A percentile compares a stretch with the other conserved stretches of the same genome.
Conservation (phyloP, 768 basidiomycete species). For the Termitomyces sp. region DNA sequence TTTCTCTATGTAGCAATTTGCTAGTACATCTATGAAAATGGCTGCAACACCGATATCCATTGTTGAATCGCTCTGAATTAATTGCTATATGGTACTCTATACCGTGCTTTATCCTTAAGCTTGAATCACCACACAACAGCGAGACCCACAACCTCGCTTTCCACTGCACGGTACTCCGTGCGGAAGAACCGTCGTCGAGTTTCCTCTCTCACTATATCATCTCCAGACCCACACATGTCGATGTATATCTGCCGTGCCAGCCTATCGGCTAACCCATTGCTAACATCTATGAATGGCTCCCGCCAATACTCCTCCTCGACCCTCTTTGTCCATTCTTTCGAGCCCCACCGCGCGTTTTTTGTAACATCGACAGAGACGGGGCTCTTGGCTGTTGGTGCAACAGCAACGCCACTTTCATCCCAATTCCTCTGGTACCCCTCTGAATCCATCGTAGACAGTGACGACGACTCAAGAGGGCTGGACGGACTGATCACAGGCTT, state of each 20-base stretch:
- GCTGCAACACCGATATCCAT: not conserved
- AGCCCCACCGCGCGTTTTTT: constrained; percentile 70
- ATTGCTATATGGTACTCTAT: not conserved
- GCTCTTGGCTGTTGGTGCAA: constrained; percentile 13
- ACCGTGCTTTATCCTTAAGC: not conserved
- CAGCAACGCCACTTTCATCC: constrained; percentile 49
- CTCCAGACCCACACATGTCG: constrained; percentile 28
- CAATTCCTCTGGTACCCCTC: constrained; percentile 69
- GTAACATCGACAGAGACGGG: constrained; percentile 11
- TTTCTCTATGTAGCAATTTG: not conserved
- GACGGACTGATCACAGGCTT: constrained; percentile 27
- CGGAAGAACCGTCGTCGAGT: constrained; percentile 53
- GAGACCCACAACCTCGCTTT: constrained; percentile 77
- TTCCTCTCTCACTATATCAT: constrained; percentile 36
- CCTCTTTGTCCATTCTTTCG: constrained; percentile 74
- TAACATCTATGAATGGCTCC: constrained; percentile 13
- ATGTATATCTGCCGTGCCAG: constrained; percentile 26
- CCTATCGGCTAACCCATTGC: constrained; percentile 29
- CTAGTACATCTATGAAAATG: not conserved
- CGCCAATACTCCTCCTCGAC: constrained; percentile 87
- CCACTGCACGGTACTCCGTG: constrained; percentile 82
- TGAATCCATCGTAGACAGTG: constrained; percentile 35
- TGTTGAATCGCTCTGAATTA: not conserved
- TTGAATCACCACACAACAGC: constrained; percentile 64
- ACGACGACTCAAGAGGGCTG: not conserved